Evolutionary conservation across 305 asterid species (phyloP), one percentile per base, ranked within the genome.

Genomic region (Fraxinus nigra): DNA sequence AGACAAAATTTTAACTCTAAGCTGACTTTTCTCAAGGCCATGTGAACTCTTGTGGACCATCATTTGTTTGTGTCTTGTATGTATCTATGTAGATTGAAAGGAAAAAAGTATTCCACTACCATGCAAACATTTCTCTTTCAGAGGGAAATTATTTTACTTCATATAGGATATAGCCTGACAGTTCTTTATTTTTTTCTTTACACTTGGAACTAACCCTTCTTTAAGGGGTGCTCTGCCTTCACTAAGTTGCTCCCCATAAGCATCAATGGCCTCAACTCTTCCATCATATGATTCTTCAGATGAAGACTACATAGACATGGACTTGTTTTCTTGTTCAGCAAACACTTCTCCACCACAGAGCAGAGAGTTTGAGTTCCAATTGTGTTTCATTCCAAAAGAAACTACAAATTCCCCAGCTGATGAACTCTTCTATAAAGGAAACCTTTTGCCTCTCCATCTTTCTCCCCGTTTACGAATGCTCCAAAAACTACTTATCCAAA

Each of bases 321-420:
- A 93, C 56, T 30, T 90, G 9, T 86, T 78, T 43, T 87, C 92
- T 16, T 82, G 84, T 33, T 77, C 88, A 35, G 35, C 63, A 61
- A 63, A 35, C 63, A 76, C 89, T 8, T 85, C 90, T n/a, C 87
- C 90, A 7, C 86, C 90, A 10, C 82, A 87, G 69, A 86, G 77
- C 88, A 87, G 84, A 82, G 99, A 95, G 26, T 95, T 95, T 83
- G 98, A 94, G 90, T 95, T 95, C 89, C 93, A 92, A 84, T 90
- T 89, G 90, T 56, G 90, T 28, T 77, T 65, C 35, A 65, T 88
- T 10, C 4, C 70, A 24, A 48, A 35, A 24, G 85, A 85, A 7
- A 20, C 89, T 82, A 46, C 84, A 30, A 78, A 87, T 75, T 90
- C 85, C 59, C 92, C 95, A 0, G 99, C 98, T 14, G 99, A 95